A percentile compares a stretch with the other conserved stretches of the same genome.
Conservation (phyloP, 78 protist species). For the Dictyostelium capitatum region DNA sequence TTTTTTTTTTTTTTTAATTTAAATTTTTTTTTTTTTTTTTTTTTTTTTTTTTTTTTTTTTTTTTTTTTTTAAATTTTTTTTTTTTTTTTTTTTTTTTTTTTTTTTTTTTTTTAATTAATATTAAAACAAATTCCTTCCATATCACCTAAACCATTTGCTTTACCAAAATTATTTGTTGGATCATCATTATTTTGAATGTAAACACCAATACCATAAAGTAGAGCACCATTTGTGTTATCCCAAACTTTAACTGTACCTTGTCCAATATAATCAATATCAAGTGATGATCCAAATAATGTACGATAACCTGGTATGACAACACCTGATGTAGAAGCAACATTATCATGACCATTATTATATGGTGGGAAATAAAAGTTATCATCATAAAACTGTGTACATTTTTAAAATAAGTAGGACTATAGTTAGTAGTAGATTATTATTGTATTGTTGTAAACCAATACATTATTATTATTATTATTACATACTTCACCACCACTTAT, state of each 20-base stretch:
- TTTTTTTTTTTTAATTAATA: neutral
- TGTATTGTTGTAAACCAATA: too few species aligned
- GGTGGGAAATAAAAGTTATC: constrained; percentile 53
- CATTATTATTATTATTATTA: too few species aligned
- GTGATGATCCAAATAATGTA: constrained; percentile 13
- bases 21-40: too few species aligned
- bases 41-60: too few species aligned
- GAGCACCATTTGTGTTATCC: constrained; percentile 22
- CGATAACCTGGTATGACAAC: constrained; percentile 40
- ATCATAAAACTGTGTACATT: constrained; percentile 8
- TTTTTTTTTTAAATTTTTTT: too few species aligned
- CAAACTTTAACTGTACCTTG: constrained; percentile 57
- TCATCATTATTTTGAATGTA: constrained; percentile 16
- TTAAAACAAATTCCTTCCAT: constrained; percentile 19
- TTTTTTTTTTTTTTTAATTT: too few species aligned
- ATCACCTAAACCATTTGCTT: constrained; percentile 64
- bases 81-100: too few species aligned
- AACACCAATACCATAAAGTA: constrained; percentile 35
- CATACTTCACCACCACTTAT: constrained; percentile 15
- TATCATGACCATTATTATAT: constrained; percentile 42
- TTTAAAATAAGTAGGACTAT: too few species aligned
- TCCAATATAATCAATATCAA: constrained; percentile 36
- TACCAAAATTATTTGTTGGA: constrained; percentile 20
- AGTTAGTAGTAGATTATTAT: too few species aligned
- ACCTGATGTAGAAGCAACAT: constrained; percentile 43